Conservation (phyloP, 768 basidiomycete genomes). For the Kwoniella europaea region DNA sequence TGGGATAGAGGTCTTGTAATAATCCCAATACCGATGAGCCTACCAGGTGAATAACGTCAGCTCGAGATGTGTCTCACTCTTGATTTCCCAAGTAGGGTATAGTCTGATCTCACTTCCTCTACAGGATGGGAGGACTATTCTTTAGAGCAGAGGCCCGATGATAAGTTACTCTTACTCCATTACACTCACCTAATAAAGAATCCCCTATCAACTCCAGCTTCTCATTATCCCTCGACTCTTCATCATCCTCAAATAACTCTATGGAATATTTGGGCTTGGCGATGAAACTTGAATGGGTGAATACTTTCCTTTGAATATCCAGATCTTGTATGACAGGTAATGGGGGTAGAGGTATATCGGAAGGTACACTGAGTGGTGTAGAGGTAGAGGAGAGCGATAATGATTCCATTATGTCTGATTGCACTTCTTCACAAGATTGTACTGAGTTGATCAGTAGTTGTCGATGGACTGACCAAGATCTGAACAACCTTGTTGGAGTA, state of each 20-base stretch:
- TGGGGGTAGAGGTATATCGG: slow-evolving; percentile 27
- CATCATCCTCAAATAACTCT: slow-evolving; percentile 26
- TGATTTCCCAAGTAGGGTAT: too few species aligned
- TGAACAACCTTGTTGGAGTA: background rate
- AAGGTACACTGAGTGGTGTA: background rate
- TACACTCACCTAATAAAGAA: slow-evolving; percentile 19
- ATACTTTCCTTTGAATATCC: slow-evolving; percentile 31
- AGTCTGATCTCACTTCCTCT: too few species aligned
- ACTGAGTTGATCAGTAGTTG: background rate
- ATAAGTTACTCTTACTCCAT: background rate
- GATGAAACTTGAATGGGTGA: slow-evolving; percentile 39
- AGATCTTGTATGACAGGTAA: slow-evolving; percentile 31
- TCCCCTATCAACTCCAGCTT: slow-evolving; percentile 49
- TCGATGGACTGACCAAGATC: background rate
- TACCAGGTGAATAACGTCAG: background rate
- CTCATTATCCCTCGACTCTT: slow-evolving; percentile 35
- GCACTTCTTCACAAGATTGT: background rate
- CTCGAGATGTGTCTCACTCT: background rate
- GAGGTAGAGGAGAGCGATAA: background rate
- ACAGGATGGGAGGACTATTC: too few species aligned
- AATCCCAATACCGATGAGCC: slow-evolving; percentile 8
- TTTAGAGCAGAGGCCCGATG: background rate
- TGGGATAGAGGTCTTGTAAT: slow-evolving; percentile 45
- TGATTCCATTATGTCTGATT: background rate
- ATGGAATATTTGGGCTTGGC: slow-evolving; percentile 14